Evolutionary conservation across 2,329 filamentous ascomycete species (phyloP), one percentile per base, ranked within the genome.

Genomic region (Ilyonectria mors-panacis): DNA sequence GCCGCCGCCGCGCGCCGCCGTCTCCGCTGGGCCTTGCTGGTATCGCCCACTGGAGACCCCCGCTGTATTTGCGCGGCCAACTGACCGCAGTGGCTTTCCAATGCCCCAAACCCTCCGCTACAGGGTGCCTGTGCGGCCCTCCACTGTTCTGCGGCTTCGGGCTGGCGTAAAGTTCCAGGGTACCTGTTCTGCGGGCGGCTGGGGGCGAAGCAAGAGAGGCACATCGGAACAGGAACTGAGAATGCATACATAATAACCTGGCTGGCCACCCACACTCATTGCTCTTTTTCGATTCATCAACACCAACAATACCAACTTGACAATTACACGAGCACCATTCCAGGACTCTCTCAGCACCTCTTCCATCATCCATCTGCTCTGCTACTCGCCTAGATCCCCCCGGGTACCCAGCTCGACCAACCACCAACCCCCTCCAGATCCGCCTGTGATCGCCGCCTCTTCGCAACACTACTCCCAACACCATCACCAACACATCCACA

Each of bases 121-220:
- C 54, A 45, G 54, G 54, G 54, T 13, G 17, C 35, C 37, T 45
- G 9, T 45, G 17, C 42, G 42, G 35, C 15, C 15, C 35, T 37
- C 35, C 35, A 37, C 35, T 12, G 35, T 37, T 15, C 35, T 13
- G 12, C 35, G 35, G 35, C 35, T 39, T 39, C 35, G 35, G 33
- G 10, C 13, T 37, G 33, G 35, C 35, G 35, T 12, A 39, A 39
- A 17, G 12, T 39, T 39, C 35, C 35, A 33, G 26, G 47, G 23
- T 51, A 26, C 21, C 37, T 39, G 53, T 39, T 44, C 23, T 45
- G 53, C 44, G 58, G 58, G 48, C 19, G 48, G 28, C 48, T 56
- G 48, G 62, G 61, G 63, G 62, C 63, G 63, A 65, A 65, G 63
- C 47, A 33, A 53, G 39, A n/a, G 39, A 58, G 54, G 33, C 53